Conservation (phyloP, 106 monocot species). For the Cymbidium sinense region DNA sequence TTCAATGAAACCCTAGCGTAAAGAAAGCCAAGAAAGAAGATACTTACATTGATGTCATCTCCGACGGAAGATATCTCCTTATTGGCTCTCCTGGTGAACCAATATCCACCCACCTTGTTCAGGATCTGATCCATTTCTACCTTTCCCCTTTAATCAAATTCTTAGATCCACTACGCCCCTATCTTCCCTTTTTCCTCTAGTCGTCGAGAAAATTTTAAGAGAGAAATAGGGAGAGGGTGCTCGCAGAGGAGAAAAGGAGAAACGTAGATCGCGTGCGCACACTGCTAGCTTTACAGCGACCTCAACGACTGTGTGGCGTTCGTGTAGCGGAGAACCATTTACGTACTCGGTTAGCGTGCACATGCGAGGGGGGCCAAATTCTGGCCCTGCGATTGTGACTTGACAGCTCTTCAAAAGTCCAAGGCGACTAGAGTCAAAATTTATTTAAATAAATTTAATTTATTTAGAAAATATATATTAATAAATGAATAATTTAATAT, state of each 20-base stretch:
- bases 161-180: neutral
- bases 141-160: neutral
- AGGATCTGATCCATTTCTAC: constrained; percentile 51
- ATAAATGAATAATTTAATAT: too few species aligned
- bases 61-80: constrained; percentile 61
- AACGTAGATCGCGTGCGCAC: neutral
- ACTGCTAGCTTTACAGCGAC: neutral
- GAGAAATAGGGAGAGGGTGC: neutral
- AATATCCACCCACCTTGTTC: constrained; percentile 50
- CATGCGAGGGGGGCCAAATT: too few species aligned
- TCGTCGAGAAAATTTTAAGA: neutral
- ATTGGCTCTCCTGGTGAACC: constrained; percentile 43
- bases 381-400: too few species aligned
- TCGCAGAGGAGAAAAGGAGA: neutral
- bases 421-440: too few species aligned
- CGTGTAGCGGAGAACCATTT: neutral
- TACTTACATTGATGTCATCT: constrained; percentile 46
- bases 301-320: neutral
- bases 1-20: neutral
- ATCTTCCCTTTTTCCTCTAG: neutral
- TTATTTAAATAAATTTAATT: too few species aligned
- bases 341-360: too few species aligned
- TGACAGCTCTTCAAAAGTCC: too few species aligned
- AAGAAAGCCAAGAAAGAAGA: neutral
- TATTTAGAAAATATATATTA: too few species aligned